phyloP scores from a whole-genome alignment of 2,329 filamentous ascomycete species.

The Tympanopsis confertula region DNA sequence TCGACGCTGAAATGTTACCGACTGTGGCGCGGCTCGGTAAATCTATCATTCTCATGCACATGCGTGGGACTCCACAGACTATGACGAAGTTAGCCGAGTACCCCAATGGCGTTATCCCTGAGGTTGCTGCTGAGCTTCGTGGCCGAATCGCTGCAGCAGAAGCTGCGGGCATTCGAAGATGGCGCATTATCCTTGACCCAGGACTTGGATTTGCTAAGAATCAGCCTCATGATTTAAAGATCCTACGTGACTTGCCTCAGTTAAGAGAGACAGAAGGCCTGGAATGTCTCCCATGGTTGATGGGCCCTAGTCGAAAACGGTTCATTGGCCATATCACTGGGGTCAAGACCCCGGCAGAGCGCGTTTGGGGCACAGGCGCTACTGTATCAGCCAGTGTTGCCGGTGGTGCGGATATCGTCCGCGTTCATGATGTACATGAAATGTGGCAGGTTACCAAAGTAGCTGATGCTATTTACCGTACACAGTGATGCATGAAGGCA shows the following conservation, averaged over 20 bases:
- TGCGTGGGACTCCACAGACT: constrained; percentile 74
- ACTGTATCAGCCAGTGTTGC: constrained; percentile 76
- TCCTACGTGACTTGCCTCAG: constrained; percentile 57
- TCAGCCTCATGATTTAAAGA: constrained; percentile 65
- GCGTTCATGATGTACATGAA: constrained; percentile 81
- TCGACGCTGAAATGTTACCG: constrained; percentile 72
- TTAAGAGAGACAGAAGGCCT: constrained; percentile 53
- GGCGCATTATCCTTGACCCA: constrained; percentile 90
- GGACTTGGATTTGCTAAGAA: constrained; percentile 91
- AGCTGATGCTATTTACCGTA: constrained; percentile 70
- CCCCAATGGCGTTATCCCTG: constrained; percentile 52
- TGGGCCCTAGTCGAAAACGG: constrained; percentile 78
- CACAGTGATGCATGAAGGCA: too few species aligned
- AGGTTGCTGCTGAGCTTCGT: constrained; percentile 56
- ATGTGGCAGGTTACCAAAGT: constrained; percentile 79
- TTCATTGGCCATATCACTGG: constrained; percentile 80
- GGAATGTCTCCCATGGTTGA: constrained; percentile 69
- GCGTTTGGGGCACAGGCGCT: constrained; percentile 77
- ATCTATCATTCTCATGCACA: constrained; percentile 81
- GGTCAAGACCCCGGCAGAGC: constrained; percentile 55
- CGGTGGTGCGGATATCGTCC: constrained; percentile 80
- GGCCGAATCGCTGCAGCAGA: constrained; percentile 64
- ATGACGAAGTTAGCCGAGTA: constrained; percentile 66
- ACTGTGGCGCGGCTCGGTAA: constrained; percentile 68
- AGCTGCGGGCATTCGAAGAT: constrained; percentile 71